phyloP scores from a whole-genome alignment of 2,329 filamentous ascomycete genomes.

The Paramyrothecium roridum region DNA sequence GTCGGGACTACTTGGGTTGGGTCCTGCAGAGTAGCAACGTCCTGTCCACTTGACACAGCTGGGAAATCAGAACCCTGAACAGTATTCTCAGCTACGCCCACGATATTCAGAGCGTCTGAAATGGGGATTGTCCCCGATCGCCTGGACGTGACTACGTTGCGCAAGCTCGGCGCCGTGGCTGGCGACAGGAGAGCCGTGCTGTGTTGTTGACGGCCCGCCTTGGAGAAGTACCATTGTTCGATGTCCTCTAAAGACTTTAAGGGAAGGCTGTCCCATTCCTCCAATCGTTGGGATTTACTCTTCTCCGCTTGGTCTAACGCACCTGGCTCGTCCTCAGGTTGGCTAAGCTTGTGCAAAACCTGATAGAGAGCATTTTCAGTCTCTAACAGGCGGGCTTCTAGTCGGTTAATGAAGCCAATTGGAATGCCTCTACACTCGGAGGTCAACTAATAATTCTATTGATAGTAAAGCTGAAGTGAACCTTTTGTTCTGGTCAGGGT shows the following conservation, averaged over 20 bases:
- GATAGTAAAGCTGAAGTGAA: constrained; percentile 6
- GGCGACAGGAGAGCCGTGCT: no score
- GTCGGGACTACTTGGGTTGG: no score
- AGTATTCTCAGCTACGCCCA: no score
- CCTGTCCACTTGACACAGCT: no score
- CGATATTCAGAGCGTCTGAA: no score
- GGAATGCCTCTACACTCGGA: constrained; percentile 24
- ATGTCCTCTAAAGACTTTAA: constrained; percentile 12
- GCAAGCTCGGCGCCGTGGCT: no score
- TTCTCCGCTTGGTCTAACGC: constrained; percentile 8
- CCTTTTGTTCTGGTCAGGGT: constrained; percentile 29
- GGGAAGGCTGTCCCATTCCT: constrained; percentile 23
- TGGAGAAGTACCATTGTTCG: constrained; percentile 15
- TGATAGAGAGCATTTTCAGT: constrained; percentile 23
- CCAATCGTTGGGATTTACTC: constrained; percentile 21
- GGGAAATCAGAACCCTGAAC: no score
- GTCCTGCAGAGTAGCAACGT: no score
- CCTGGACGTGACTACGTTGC: no score
- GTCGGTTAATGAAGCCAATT: constrained; percentile 32
- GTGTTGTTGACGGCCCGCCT: background rate
- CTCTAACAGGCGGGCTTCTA: constrained; percentile 32
- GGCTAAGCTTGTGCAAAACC: constrained; percentile 12
- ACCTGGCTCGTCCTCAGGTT: background rate
- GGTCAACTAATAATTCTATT: background rate
- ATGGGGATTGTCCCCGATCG: no score